A percentile compares a stretch with the other conserved stretches of the same genome.
phyloP scores from a whole-genome alignment of 1,139 yeast genomes.

The Yamadazyma songkhlaensis region DNA sequence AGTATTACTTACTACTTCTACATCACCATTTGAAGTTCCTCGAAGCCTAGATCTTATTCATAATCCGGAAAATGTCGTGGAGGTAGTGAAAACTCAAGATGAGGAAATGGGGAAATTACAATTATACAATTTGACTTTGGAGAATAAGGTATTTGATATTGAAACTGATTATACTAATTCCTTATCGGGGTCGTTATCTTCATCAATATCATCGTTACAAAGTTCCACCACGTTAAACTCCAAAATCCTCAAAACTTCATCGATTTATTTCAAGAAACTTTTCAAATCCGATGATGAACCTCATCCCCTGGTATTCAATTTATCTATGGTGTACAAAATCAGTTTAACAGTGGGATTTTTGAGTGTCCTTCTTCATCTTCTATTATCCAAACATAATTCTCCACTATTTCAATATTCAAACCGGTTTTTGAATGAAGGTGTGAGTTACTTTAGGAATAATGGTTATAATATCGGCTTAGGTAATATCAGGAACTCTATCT shows the following conservation, averaged over 20 bases:
- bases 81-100: constrained; percentile 27
- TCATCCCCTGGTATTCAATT: constrained; percentile 8
- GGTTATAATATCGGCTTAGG: constrained; percentile 34
- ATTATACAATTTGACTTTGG: constrained; percentile 20
- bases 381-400: constrained; percentile 24
- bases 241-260: constrained; percentile 28
- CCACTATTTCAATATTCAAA: constrained; percentile 9
- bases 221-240: constrained; percentile 32
- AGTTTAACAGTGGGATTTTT: constrained; percentile 42
- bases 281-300: constrained; percentile 16
- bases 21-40: constrained; percentile 5
- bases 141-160: constrained; percentile 19
- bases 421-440: constrained; percentile 6
- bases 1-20: constrained; percentile 25
- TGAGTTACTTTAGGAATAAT: constrained; percentile 14
- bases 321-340: constrained; percentile 25
- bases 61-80: constrained; percentile 10
- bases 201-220: constrained; percentile 35
- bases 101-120: constrained; percentile 27
- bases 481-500: constrained; percentile 24
- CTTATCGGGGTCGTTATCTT: constrained; percentile 33
- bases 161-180: constrained; percentile 18
- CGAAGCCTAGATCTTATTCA: constrained; percentile 3
- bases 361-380: constrained; percentile 38
- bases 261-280: constrained; percentile 30